Evolutionary conservation across 2,329 filamentous ascomycete genomes (phyloP).

Genomic region (Colletotrichum cuscutae): DNA sequence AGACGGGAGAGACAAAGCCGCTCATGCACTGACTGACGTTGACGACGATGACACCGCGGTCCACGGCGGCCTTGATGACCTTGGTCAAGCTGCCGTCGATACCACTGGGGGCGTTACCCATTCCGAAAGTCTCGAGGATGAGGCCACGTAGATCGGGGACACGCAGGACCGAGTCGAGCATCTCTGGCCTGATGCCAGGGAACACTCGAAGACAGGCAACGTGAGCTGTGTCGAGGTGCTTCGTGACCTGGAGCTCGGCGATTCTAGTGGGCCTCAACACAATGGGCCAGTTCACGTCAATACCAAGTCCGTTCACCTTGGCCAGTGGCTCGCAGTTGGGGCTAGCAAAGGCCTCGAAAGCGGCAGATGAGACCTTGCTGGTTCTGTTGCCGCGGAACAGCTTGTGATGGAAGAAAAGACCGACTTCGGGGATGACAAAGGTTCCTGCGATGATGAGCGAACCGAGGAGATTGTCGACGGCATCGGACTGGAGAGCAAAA

Average conservation of each 20-base stretch:
- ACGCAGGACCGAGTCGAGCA: slow-evolving; percentile 86
- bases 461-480: slow-evolving; percentile 88
- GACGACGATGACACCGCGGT: slow-evolving; percentile 85
- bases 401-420: slow-evolving; percentile 92
- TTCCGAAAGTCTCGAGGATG: slow-evolving; percentile 91
- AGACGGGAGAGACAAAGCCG: slow-evolving; percentile 81
- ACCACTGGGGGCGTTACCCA: slow-evolving; percentile 89
- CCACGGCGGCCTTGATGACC: slow-evolving; percentile 80
- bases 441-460: slow-evolving; percentile 91
- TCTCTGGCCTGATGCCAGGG: slow-evolving; percentile 91
- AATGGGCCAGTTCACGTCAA: slow-evolving; percentile 83
- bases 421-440: slow-evolving; percentile 92
- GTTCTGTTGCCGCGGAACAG: slow-evolving; percentile 89
- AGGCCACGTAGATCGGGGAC: slow-evolving; percentile 82
- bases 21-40: slow-evolving; percentile 91
- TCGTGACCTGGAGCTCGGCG: slow-evolving; percentile 78
- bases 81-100: slow-evolving; percentile 82
- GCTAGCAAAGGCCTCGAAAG: slow-evolving; percentile 87
- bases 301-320: slow-evolving; percentile 81
- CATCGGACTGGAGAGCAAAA: slow-evolving; percentile 90
- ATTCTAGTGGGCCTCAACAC: slow-evolving; percentile 80
- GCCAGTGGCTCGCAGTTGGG: slow-evolving; percentile 89
- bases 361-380: slow-evolving; percentile 87
- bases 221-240: slow-evolving; percentile 84
- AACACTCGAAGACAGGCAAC: slow-evolving; percentile 92